phyloP scores from a whole-genome alignment of 2,329 filamentous ascomycete species.

The Colletotrichum cuscutae region DNA sequence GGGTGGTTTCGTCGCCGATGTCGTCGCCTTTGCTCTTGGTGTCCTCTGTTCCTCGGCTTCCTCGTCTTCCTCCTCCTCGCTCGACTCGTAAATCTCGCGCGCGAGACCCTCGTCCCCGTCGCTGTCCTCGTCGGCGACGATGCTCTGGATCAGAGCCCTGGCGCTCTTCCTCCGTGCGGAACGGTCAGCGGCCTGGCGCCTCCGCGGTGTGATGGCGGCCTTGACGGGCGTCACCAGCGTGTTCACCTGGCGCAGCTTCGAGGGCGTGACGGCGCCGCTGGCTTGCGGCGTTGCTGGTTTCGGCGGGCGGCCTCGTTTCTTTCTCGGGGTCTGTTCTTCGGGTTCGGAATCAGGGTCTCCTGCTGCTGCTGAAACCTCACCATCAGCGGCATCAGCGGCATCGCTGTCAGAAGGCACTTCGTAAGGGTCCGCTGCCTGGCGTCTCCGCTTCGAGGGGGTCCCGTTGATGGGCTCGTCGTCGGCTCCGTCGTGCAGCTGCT shows the following conservation, averaged over 20 bases:
- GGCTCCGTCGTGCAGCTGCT: slow-evolving; percentile 36
- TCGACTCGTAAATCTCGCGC: slow-evolving; percentile 72
- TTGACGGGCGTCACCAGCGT: slow-evolving; percentile 53
- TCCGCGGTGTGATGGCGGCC: slow-evolving; percentile 65
- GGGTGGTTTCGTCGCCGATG: neutral
- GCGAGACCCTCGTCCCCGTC: slow-evolving; percentile 79
- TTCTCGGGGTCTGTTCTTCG: slow-evolving; percentile 46
- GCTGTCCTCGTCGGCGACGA: slow-evolving; percentile 70
- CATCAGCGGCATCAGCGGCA: slow-evolving; percentile 12
- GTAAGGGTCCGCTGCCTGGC: slow-evolving; percentile 43
- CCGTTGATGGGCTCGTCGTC: slow-evolving; percentile 42
- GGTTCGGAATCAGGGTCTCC: slow-evolving; percentile 34
- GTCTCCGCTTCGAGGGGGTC: slow-evolving; percentile 46
- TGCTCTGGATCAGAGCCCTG: slow-evolving; percentile 77
- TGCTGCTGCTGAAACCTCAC: neutral
- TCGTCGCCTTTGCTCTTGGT: slow-evolving; percentile 34
- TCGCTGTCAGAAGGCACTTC: slow-evolving; percentile 14
- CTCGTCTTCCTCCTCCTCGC: slow-evolving; percentile 55
- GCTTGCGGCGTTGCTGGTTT: slow-evolving; percentile 39
- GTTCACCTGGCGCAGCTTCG: slow-evolving; percentile 44
- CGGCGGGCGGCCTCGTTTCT: slow-evolving; percentile 48
- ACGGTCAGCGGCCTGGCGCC: slow-evolving; percentile 78
- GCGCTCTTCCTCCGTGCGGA: slow-evolving; percentile 90
- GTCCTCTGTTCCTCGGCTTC: slow-evolving; percentile 38
- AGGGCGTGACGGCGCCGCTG: slow-evolving; percentile 49